These are phyloP conservation scores for Mortierella sp. DNA, from an alignment of 371 early-diverging fungal genomes.

Conservation along the genomic window DNA sequence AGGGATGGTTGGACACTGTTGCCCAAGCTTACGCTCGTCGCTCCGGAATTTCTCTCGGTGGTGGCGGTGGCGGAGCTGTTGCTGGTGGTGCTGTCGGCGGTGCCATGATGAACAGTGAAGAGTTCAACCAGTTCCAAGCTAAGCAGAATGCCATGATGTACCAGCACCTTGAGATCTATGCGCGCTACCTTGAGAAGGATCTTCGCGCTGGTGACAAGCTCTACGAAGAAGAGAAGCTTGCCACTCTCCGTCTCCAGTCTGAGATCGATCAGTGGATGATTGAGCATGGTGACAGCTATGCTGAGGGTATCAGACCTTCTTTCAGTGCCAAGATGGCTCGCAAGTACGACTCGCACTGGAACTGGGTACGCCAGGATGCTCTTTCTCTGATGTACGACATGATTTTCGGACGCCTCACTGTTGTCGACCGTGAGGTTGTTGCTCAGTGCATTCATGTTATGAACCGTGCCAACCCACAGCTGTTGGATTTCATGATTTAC, in stretches of 20 bases:
- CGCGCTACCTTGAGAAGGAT: constrained; percentile 90
- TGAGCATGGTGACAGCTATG: constrained; percentile 92
- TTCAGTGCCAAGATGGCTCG: constrained; percentile 92
- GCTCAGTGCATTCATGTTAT: constrained; percentile 92
- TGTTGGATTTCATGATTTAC: constrained; percentile 91
- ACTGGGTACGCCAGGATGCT: constrained; percentile 97
- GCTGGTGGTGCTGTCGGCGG: constrained; percentile 71
- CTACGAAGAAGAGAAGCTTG: constrained; percentile 78
- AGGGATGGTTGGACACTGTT: constrained; percentile 87
- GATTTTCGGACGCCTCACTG: constrained; percentile 90
- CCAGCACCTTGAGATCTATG: constrained; percentile 90
- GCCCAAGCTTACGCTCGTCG: constrained; percentile 87
- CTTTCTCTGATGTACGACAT: constrained; percentile 92
- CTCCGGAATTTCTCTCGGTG: constrained; percentile 81
- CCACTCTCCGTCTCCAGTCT: constrained; percentile 78
- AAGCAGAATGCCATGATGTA: constrained; percentile 86
- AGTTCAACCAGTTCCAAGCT: constrained; percentile 85
- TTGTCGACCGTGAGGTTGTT: constrained; percentile 94
- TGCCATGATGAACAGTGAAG: constrained; percentile 88
- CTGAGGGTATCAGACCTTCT: constrained; percentile 87
- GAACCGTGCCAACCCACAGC: constrained; percentile 89
- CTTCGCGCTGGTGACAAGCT: constrained; percentile 83
- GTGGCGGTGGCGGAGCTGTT: constrained; percentile 67
- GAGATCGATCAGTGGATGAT: constrained; percentile 90
- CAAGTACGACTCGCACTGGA: constrained; percentile 95